Percentiles rank a stretch among this genome's conserved stretches.
Conservation (phyloP, 2,329 filamentous ascomycete species). For the Sclerotinia borealis region DNA sequence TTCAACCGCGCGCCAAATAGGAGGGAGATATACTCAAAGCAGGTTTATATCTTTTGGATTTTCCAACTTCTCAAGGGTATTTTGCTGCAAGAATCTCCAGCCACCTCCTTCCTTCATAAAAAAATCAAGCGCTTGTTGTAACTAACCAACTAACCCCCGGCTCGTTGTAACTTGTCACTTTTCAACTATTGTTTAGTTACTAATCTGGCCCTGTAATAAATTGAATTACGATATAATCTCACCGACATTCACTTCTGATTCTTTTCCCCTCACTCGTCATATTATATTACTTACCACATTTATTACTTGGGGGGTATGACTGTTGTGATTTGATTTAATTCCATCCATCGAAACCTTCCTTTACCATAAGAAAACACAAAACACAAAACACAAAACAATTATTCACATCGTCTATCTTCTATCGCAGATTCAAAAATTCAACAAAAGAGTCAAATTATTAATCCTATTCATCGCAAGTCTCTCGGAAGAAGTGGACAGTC, state of each 20-base stretch:
- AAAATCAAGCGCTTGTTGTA: background rate
- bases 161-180: background rate
- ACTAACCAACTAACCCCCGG: too few relatives aligned
- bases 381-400: background rate
- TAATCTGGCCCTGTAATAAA: constrained; percentile 1
- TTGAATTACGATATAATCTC: background rate
- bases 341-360: background rate
- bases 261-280: constrained; percentile 9
- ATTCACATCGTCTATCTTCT: background rate
- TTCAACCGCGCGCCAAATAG: constrained; percentile 1
- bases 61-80: background rate
- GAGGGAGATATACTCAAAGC: background rate
- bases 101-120: background rate
- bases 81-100: background rate
- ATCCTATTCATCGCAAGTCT: background rate
- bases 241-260: constrained; percentile 10
- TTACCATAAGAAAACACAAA: background rate
- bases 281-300: background rate
- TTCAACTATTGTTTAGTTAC: background rate
- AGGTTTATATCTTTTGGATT: background rate
- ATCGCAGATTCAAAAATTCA: background rate
- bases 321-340: background rate
- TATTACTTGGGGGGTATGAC: background rate
- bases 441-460: background rate
- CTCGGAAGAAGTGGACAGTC: background rate